Evolutionary conservation across 192 early-diverging fungal genomes (phyloP).

Genomic region (Kickxella alabastrina): DNA sequence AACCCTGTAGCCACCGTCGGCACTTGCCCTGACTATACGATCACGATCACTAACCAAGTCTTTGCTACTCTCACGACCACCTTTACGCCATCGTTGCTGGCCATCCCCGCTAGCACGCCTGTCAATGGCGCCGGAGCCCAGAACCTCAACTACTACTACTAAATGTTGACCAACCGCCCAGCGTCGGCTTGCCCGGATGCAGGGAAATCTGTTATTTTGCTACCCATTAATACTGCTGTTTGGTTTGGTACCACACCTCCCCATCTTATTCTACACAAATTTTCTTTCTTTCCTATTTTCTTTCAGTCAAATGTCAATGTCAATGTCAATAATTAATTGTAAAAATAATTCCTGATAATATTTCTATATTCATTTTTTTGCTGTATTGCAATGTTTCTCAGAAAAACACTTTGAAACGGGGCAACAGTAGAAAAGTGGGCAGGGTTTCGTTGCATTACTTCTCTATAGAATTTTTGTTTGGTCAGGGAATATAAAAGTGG

Average conservation of each 20-base stretch:
- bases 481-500: neutral
- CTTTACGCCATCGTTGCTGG: constrained; percentile 38
- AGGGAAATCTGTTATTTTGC: neutral
- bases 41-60: constrained; percentile 40
- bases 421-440: neutral
- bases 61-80: constrained; percentile 38
- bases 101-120: constrained; percentile 12
- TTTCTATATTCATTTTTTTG: neutral
- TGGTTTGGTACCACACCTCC: neutral
- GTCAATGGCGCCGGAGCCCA: neutral
- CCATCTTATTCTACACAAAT: neutral
- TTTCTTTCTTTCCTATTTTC: neutral
- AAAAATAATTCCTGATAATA: neutral
- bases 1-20: constrained; percentile 38
- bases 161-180: neutral
- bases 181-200: neutral
- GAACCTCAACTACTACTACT: neutral
- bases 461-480: neutral
- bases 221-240: neutral
- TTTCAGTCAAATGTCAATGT: constrained; percentile 19
- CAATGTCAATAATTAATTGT: neutral
- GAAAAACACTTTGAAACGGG: neutral
- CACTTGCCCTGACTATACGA: constrained; percentile 38
- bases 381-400: too few relatives aligned
- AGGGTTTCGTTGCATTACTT: neutral